These are phyloP conservation scores for Neopestalotiopsis rosae DNA, from an alignment of 2,329 filamentous ascomycete species.

Conservation along the genomic window DNA sequence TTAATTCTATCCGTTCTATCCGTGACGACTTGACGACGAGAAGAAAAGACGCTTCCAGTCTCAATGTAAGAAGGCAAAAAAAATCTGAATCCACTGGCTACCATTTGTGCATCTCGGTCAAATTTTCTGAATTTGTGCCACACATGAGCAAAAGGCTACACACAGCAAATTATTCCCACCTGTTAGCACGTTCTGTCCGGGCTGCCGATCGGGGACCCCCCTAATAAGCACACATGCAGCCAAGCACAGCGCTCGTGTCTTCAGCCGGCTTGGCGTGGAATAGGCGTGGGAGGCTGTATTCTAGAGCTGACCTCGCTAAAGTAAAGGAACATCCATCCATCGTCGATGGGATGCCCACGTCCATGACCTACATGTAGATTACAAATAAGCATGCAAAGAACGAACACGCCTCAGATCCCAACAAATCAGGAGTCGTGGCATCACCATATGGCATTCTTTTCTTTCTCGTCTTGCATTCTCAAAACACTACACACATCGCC, in stretches of 20 bases:
- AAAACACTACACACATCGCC: not conserved
- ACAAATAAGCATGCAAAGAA: not conserved
- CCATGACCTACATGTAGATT: not conserved
- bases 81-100: not conserved
- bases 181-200: not conserved
- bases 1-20: not conserved
- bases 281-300: not conserved
- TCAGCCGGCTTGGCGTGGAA: not conserved
- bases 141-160: not conserved
- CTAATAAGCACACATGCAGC: not conserved
- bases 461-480: not conserved
- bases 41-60: not conserved
- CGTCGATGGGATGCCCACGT: too few species aligned
- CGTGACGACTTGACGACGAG: not conserved
- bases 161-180: not conserved
- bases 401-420: not conserved
- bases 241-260: not conserved
- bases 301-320: not conserved
- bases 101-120: not conserved
- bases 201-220: not conserved
- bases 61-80: not conserved
- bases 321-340: not conserved
- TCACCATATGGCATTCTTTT: not conserved
- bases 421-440: not conserved
- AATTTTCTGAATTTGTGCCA: not conserved